Evolutionary conservation across 176 grass and related monocot species (phyloP).

Genomic region (Hsuehochloa calcarea): DNA sequence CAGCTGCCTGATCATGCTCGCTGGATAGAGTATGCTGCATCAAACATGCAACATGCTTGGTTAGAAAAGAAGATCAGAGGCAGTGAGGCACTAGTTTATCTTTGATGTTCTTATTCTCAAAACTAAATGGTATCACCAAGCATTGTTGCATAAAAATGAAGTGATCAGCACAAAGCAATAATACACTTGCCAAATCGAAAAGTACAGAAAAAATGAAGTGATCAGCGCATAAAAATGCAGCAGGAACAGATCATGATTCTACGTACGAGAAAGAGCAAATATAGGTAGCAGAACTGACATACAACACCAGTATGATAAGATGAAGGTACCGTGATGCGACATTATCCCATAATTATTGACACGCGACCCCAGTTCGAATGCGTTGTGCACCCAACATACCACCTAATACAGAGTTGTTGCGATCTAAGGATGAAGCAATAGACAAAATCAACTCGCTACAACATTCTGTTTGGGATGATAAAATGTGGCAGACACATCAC

Average conservation of each 20-base stretch:
- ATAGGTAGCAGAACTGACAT: background rate
- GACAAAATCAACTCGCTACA: background rate
- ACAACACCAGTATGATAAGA: background rate
- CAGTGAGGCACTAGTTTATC: background rate
- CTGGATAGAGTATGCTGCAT: constrained; percentile 38
- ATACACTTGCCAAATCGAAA: background rate
- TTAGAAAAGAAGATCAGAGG: background rate
- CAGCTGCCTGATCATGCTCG: background rate
- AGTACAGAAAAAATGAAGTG: background rate
- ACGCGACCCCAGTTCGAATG: background rate
- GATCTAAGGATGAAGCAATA: constrained; percentile 13
- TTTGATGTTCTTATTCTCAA: constrained; percentile 14
- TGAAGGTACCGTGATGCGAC: background rate
- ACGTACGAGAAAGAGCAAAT: background rate
- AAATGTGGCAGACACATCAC: background rate
- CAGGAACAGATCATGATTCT: background rate
- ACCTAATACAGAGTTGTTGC: background rate
- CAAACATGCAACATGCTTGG: constrained; percentile 9
- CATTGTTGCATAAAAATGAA: background rate
- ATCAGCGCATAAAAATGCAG: background rate
- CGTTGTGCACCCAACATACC: background rate
- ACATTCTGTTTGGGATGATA: background rate
- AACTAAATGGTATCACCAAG: background rate
- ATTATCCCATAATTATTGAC: background rate
- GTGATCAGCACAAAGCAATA: background rate